Evolutionary conservation across 2,329 filamentous ascomycete species (phyloP).

Genomic region (Chaetoscypha palmicola): DNA sequence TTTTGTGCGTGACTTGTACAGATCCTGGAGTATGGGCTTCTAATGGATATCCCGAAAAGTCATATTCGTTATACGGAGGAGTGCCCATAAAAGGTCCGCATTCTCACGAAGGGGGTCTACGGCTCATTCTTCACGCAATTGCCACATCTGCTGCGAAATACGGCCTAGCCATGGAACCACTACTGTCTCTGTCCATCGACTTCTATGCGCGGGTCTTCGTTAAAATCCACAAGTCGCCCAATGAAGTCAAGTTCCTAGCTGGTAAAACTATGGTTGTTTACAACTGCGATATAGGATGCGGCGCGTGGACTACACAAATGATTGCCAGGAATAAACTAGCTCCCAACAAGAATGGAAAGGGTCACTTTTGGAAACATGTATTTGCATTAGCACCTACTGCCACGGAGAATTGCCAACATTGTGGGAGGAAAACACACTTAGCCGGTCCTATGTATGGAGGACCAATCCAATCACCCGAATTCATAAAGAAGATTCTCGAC

Average conservation of each 20-base stretch:
- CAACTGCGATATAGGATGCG: constrained; percentile 83
- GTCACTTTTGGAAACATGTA: constrained; percentile 69
- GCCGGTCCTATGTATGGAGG: constrained; percentile 94
- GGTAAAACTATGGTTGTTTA: constrained; percentile 92
- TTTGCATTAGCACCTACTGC: constrained; percentile 65
- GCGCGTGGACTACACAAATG: constrained; percentile 81
- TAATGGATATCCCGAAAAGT: constrained; percentile 88
- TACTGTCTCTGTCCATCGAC: constrained; percentile 90
- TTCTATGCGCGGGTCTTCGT: constrained; percentile 92
- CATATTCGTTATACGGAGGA: constrained; percentile 89
- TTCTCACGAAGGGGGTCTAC: constrained; percentile 83
- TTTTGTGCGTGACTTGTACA: constrained; percentile 93
- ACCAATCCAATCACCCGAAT: constrained; percentile 75
- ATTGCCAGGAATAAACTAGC: constrained; percentile 62
- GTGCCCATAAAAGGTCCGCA: constrained; percentile 76
- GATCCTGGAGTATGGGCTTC: constrained; percentile 95
- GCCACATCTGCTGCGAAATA: constrained; percentile 77
- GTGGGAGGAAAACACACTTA: constrained; percentile 77
- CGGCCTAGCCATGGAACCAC: constrained; percentile 80
- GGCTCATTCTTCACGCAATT: constrained; percentile 77
- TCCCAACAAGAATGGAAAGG: constrained; percentile 62
- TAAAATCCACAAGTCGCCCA: constrained; percentile 68
- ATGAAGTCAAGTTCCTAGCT: constrained; percentile 82
- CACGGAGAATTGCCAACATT: constrained; percentile 68
- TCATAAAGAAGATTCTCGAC: constrained; percentile 71